Evolutionary conservation across 108 stramenopile genomes (phyloP), one percentile per base, ranked within the genome.

Genomic region (Nitzschia inconspicua): DNA sequence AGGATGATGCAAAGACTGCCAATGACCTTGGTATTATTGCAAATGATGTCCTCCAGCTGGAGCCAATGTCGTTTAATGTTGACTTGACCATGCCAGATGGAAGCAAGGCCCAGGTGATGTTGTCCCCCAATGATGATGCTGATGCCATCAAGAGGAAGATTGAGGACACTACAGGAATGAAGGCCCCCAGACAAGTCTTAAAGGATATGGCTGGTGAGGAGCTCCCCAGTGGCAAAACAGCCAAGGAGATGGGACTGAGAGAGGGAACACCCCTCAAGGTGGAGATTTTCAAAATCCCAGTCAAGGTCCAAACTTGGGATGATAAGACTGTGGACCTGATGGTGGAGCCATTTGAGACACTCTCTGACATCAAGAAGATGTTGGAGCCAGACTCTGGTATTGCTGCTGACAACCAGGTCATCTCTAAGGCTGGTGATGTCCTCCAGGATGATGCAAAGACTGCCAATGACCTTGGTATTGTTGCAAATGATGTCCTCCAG

Each of bases 331-430:
- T 61, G 1, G 20, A 61, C 7, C 18, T 61, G 9, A 25, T 22
- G 16, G 46, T 67, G 23, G 66, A 57, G 9, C 66, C 56, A 3
- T 19, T 47, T 2, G 66, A 57, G 20, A 28, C 11, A 4, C n/a
- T 57, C 19, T 34, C 28, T 9, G 35, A 32, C 41, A 49, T 67
- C 25, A 67, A 67, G 46, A 67, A 67, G 19, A 14, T 27, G 16
- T 34, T 67, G 34, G 66, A 67, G 36, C 25, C 47, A 20, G 66
- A 67, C 8, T 35, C 66, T 10, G 66, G 57, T 13, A 35, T 67
- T 22, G 35, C 56, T 16, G 35, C 66, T 0, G 35, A 24, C 53
- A 67, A 67, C 37, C 55, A 57, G 29, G 22, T 29, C 3, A 44
- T 67, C 3, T 47, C 44, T n/a, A 30, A 36, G 32, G 46, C 14